Evolutionary conservation across 2,329 filamentous ascomycete genomes (phyloP).

Genomic region (Cordyceps javanica): DNA sequence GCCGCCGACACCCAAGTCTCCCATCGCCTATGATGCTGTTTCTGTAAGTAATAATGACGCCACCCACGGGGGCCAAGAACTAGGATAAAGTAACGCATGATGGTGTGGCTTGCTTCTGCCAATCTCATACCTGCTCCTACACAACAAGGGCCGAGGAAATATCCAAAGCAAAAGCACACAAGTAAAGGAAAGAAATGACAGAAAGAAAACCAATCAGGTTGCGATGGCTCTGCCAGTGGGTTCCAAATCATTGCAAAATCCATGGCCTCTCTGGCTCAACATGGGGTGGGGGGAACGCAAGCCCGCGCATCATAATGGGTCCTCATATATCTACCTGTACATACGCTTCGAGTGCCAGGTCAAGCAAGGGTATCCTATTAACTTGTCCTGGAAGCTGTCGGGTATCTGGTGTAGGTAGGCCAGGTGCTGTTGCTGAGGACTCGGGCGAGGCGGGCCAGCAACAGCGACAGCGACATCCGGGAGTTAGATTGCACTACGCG

Average conservation of each 20-base stretch:
- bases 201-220: not conserved
- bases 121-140: not conserved
- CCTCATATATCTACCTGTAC: too few species aligned
- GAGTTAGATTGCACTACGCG: not conserved
- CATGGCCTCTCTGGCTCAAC: too few species aligned
- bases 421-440: not conserved
- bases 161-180: not conserved
- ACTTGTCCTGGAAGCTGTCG: too few species aligned
- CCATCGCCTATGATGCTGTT: not conserved
- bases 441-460: too few species aligned
- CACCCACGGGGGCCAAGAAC: not conserved
- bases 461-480: constrained; percentile 1
- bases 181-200: not conserved
- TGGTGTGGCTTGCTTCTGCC: not conserved
- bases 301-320: not conserved
- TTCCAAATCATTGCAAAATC: not conserved
- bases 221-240: not conserved
- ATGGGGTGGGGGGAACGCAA: not conserved
- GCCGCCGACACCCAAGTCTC: not conserved
- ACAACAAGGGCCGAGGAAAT: not conserved
- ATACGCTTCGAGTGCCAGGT: not conserved
- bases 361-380: not conserved
- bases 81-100: not conserved
- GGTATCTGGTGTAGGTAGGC: too few species aligned
- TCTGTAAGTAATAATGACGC: not conserved